These are phyloP conservation scores for Mortierella sp. DNA, from an alignment of 371 early-diverging fungal species.

Conservation along the genomic window DNA sequence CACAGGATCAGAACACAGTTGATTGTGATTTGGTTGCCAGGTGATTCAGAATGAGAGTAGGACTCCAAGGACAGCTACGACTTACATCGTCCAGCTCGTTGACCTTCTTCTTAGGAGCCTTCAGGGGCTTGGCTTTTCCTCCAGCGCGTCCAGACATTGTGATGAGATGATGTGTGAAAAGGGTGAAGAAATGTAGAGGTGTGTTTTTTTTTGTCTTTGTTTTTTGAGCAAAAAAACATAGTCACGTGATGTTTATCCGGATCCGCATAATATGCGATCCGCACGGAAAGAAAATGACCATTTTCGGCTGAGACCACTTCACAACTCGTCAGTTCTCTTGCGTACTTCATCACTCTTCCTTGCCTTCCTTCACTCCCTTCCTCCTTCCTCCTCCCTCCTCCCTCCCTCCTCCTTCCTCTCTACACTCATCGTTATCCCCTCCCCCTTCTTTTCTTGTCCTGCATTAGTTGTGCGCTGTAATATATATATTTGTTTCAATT, in stretches of 20 bases:
- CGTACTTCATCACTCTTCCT: too few relatives aligned
- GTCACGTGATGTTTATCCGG: neutral
- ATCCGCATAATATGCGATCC: too few relatives aligned
- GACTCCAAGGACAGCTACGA: neutral
- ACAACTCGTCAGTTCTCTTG: neutral
- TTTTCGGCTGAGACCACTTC: neutral
- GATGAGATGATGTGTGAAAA: constrained; percentile 49
- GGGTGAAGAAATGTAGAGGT: constrained; percentile 4
- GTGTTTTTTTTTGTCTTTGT: too few relatives aligned
- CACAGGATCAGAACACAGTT: neutral
- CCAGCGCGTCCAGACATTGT: constrained; percentile 55
- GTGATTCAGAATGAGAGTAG: neutral
- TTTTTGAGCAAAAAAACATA: too few relatives aligned
- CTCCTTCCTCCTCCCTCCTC: neutral
- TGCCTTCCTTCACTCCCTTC: neutral
- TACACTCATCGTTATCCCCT: neutral
- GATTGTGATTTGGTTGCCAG: neutral
- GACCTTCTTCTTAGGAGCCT: constrained; percentile 78
- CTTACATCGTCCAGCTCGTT: constrained; percentile 72
- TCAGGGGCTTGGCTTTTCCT: constrained; percentile 87
- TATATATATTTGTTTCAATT: neutral
- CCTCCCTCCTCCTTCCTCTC: neutral
- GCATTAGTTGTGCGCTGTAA: neutral
- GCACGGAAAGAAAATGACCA: too few relatives aligned
- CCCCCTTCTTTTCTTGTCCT: neutral